These are phyloP conservation scores for Pseudozyma tsukubaensis DNA, from an alignment of 1,284 basidiomycete species.

Conservation along the genomic window DNA sequence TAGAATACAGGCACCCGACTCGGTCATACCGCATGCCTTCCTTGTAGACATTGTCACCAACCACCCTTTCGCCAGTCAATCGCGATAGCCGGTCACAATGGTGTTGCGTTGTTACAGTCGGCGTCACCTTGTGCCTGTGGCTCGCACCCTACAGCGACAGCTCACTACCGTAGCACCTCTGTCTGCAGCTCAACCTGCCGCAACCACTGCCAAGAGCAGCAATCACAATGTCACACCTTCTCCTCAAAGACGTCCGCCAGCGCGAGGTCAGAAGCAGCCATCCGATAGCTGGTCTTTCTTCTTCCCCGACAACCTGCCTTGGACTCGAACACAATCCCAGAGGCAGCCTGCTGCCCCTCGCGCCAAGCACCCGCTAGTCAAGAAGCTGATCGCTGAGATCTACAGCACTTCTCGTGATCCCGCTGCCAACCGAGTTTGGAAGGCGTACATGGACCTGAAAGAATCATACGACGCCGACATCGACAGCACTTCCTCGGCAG, in stretches of 20 bases:
- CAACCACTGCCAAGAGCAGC: neutral
- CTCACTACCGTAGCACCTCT: neutral
- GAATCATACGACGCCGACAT: conserved; percentile 21
- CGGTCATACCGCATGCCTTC: neutral
- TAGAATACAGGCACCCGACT: too few species aligned
- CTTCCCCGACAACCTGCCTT: conserved; percentile 35
- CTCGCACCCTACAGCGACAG: conserved; percentile 13
- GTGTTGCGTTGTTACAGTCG: conserved; percentile 46
- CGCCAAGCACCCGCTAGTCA: conserved; percentile 49
- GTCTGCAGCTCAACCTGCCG: conserved; percentile 1
- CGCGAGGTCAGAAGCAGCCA: neutral
- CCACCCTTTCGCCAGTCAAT: neutral
- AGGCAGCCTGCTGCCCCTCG: conserved; percentile 6
- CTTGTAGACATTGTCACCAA: neutral
- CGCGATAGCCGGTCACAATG: conserved; percentile 15
- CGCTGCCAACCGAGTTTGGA: conserved; percentile 50
- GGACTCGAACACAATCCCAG: conserved; percentile 10
- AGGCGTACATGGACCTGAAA: conserved; percentile 46
- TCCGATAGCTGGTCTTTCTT: conserved; percentile 45
- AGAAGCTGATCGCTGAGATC: conserved; percentile 47
- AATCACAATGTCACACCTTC: neutral
- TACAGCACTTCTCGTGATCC: conserved; percentile 44
- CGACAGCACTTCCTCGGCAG: conserved; percentile 7
- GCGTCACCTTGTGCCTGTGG: conserved; percentile 35
- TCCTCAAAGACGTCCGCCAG: neutral